Base-by-base conservation (phyloP, 805 yeast genomes). In the Yarrowia sp. region DNA sequence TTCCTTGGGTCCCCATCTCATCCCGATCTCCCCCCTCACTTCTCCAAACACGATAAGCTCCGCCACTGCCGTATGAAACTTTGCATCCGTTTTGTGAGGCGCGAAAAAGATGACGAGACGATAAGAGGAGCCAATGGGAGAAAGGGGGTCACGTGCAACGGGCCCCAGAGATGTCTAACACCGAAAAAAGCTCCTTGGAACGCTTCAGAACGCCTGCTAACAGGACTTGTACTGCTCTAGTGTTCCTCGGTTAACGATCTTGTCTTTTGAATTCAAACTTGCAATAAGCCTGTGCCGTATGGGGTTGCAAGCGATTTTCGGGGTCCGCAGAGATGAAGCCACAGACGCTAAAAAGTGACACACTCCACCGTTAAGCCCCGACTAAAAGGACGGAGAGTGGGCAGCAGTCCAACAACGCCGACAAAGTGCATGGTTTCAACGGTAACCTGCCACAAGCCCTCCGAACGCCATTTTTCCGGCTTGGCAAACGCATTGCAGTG, bases 401-500 rank as follows among this genome's bases (percentile, higher is more conserved):
- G 40, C 40, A 38, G 14, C 48, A 16, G 11, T n/a, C 19, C 19
- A 19, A 19, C 19, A 19, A 19, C 19, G 19, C 19, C 19, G 19
- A 19, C 19, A 19, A 19, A 19, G 19, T 19, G 19, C 19, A 19
- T 19, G 19, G 19, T 19, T 19, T 19, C 19, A 19, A 19, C 19
- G 19, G 19, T 19, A 19, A 19, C 19, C 19, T 19, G 19, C 19
- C 19, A 19, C 19, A 5, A 26, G 32, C 32, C 7, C 32, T 26
- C 32, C 7, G 32, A 5, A 26, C 8, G 26, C 14, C 48, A 12
- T 7, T 49, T 49, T 49, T 32, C 45, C 58, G 58, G 45, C 59
- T 53, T 36, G 43, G 43, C 58, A 52, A 5, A 38, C 43, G 58
- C 58, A 35, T 36, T 53, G 45, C 59, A 53, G 59, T 53, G 59